phyloP scores from a whole-genome alignment of 768 basidiomycete genomes.

The Termitomyces sp. region DNA sequence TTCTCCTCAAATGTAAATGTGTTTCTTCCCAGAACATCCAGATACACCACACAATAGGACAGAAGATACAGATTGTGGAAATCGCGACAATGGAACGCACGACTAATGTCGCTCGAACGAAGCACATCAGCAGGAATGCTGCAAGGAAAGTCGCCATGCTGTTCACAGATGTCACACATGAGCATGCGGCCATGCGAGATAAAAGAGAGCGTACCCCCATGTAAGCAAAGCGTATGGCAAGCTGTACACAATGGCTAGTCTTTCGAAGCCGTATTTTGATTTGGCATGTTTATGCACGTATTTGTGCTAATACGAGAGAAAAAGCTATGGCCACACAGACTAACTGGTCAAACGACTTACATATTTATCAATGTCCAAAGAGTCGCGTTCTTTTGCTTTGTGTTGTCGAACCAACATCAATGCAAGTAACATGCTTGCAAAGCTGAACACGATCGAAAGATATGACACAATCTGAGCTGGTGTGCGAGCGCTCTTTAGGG shows the following conservation, averaged over 20 bases:
- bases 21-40: conserved; percentile 1
- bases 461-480: conserved; percentile 36
- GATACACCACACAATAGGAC: background rate
- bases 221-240: conserved; percentile 7
- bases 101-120: background rate
- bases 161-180: background rate
- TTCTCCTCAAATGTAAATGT: background rate
- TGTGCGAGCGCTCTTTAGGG: conserved; percentile 11
- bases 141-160: conserved; percentile 1
- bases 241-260: conserved; percentile 3
- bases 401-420: conserved; percentile 39
- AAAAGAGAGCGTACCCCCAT: conserved; percentile 1
- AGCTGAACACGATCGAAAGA: conserved; percentile 34
- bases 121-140: conserved; percentile 2
- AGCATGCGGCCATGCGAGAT: background rate
- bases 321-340: background rate
- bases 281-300: background rate
- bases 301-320: background rate
- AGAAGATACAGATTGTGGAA: background rate
- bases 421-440: conserved; percentile 39
- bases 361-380: conserved; percentile 12
- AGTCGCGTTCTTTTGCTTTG: conserved; percentile 24
- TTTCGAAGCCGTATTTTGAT: background rate
- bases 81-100: background rate
- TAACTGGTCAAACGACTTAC: background rate